Evolutionary conservation across 768 basidiomycete genomes (phyloP), one percentile per base, ranked within the genome.

Genomic region (Rhodotorula sphaerocarpa): DNA sequence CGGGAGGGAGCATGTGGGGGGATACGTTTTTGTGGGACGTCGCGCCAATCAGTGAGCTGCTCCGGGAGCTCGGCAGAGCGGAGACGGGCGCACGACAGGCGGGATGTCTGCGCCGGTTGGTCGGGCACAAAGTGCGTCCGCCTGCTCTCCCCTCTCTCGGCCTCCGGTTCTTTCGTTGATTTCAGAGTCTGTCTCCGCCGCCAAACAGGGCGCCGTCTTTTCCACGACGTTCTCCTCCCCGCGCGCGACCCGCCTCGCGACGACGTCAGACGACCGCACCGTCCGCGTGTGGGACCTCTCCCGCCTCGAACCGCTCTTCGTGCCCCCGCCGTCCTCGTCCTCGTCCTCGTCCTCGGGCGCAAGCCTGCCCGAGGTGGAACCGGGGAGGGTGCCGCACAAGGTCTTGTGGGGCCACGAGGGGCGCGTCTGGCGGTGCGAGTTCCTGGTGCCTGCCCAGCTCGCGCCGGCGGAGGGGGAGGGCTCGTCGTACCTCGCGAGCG

Each of bases 241-340:
- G 36, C 1, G 16, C 51, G 6, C 21, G 41, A n/a, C n/a, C 20
- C 39, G 25, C 41, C 63, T 64, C 55, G 46, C 41, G 4, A 53
- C 63, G 5, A 57, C 41, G 25, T 59, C 57, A 0, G 63, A 64
- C 27, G 63, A 64, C 46, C 63, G 63, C 30, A 58, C 63, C 9
- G 3, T 64, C 5, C 63, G 57, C 33, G 21, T 64, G 18, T 64
- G 39, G 31, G 20, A 54, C 30, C 46, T 58, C 27, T 47, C 63
- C 4, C 21, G 31, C 5, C 23, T 59, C 30, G 28, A 45, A 6
- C n/a, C n/a, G n/a, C n/a, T n/a, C n/a, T n/a, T n/a, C n/a, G 3
- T 46, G 5, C 12, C 14, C n/a, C 2, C 10, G 0, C 18, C 50
- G 28, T 18, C n/a, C 5, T 16, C 11, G 3, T 2, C 16, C 9